Conservation (phyloP, 2,329 filamentous ascomycete species). For the Venturia effusa region DNA sequence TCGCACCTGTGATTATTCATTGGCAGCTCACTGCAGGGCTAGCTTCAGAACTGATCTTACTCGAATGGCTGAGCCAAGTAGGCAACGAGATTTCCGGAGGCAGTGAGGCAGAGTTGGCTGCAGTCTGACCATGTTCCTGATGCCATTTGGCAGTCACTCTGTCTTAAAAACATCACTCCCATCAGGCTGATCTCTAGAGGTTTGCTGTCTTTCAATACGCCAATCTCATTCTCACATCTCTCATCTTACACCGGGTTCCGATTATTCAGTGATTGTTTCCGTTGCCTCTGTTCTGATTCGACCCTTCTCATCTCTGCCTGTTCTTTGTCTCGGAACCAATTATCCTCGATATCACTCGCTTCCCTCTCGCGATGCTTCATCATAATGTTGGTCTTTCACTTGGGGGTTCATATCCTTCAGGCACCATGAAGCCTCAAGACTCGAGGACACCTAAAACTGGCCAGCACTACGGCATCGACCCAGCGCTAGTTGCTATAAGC, state of each 20-base stretch:
- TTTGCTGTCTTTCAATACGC: background rate
- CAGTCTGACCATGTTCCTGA: background rate
- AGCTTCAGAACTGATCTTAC: background rate
- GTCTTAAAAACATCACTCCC: background rate
- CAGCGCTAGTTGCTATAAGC: background rate
- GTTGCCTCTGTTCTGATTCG: background rate
- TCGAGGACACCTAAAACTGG: background rate
- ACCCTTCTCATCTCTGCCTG: background rate
- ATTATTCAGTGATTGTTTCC: background rate
- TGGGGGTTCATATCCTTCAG: background rate
- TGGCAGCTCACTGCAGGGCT: background rate
- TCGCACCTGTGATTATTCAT: background rate
- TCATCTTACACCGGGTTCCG: background rate
- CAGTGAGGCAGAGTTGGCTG: background rate
- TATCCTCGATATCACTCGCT: background rate
- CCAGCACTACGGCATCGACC: background rate
- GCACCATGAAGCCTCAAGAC: background rate
- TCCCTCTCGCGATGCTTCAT: background rate
- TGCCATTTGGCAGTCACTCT: background rate
- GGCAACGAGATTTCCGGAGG: background rate
- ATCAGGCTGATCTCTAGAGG: background rate
- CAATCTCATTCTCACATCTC: constrained; percentile 1
- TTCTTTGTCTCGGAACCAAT: background rate
- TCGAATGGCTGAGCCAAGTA: background rate
- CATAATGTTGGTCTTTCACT: background rate